phyloP scores from a whole-genome alignment of 2,329 filamentous ascomycete species.

The Graphilbum sp. region DNA sequence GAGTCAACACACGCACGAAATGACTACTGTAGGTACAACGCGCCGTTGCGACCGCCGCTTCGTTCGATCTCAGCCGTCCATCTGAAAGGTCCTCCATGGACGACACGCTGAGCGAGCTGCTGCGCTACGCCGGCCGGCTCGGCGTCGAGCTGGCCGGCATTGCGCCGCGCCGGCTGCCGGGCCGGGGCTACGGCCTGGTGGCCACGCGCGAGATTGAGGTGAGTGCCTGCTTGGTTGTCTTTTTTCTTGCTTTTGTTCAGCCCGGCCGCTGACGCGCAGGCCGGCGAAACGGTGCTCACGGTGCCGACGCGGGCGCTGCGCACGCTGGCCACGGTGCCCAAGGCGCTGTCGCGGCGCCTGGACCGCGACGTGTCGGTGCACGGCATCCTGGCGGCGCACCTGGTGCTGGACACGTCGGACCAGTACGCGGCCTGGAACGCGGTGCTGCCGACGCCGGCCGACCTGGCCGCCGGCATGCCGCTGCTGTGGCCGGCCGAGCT shows the following conservation, averaged over 20 bases:
- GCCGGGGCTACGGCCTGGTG: slow-evolving; percentile 63
- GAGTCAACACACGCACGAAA: too few relatives aligned
- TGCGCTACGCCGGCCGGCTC: slow-evolving; percentile 43
- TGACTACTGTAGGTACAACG: too few relatives aligned
- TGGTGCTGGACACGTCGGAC: slow-evolving; percentile 35
- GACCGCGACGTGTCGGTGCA: slow-evolving; percentile 45
- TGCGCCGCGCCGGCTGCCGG: slow-evolving; percentile 47
- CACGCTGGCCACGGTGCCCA: slow-evolving; percentile 43
- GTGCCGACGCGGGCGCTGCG: slow-evolving; percentile 50
- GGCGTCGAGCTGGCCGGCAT: slow-evolving; percentile 55
- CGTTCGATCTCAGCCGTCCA: too few relatives aligned
- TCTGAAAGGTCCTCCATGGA: too few relatives aligned
- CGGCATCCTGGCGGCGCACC: slow-evolving; percentile 52
- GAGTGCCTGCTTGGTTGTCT: too few relatives aligned
- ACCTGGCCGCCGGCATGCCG: slow-evolving; percentile 34
- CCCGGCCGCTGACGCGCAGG: slow-evolving; percentile 11
- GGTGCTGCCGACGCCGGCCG: slow-evolving; percentile 46
- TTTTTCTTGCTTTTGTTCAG: neutral
- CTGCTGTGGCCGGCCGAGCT: slow-evolving; percentile 30
- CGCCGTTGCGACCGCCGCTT: too few relatives aligned
- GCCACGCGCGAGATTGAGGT: slow-evolving; percentile 52
- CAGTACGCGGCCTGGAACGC: slow-evolving; percentile 43
- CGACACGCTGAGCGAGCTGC: slow-evolving; percentile 6
- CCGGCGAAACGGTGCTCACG: slow-evolving; percentile 39
- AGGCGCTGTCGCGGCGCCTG: slow-evolving; percentile 32